Evolutionary conservation across 352 stramenopile species (phyloP), one percentile per base, ranked within the genome.

Genomic region (Thalassiosira exigua): DNA sequence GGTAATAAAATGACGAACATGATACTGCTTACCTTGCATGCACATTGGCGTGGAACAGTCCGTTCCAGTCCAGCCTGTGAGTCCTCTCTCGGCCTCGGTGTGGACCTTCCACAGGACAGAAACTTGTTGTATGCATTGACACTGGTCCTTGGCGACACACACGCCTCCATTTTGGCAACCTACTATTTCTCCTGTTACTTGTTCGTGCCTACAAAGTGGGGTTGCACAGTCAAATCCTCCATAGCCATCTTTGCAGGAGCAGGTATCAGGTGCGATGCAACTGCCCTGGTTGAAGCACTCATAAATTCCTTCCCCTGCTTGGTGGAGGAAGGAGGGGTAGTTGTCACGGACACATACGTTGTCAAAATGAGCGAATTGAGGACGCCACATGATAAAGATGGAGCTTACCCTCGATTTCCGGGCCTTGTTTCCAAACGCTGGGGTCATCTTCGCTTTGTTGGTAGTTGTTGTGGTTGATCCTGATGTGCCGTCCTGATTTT

Each of bases 11-110:
- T n/a, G n/a, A n/a, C n/a, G n/a, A n/a, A n/a, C n/a, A n/a, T n/a
- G n/a, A n/a, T n/a, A n/a, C n/a, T n/a, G n/a, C n/a, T n/a, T n/a
- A 12, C 96, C 96, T 62, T 98, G 96, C 29, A 97, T 90, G 64
- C 96, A 99, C 21, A 98, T 95, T 11, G 96, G 95, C 56, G 98
- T 95, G 0, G 91, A 95, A 70, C 96, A 99, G 82, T 98, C 96
- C 0, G 90, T 72, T 14, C 96, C 96, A 19, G 92, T 94, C 84
- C 92, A 98, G 1, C 96, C 96, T 21, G 96, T 99, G n/a, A 92
- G 59, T 0, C 94, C 95, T 9, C 87, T 75, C 11, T 94, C 89
- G 17, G 94, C 90, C 5, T 91, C 85, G 2, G 86, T 71, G 68
- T 98, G 88, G 9, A 91, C 87, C 52, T 93, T 79, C 59, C 93